Conservation (phyloP, 192 early-diverging fungal species). For the Entophlyctis luteolus region DNA sequence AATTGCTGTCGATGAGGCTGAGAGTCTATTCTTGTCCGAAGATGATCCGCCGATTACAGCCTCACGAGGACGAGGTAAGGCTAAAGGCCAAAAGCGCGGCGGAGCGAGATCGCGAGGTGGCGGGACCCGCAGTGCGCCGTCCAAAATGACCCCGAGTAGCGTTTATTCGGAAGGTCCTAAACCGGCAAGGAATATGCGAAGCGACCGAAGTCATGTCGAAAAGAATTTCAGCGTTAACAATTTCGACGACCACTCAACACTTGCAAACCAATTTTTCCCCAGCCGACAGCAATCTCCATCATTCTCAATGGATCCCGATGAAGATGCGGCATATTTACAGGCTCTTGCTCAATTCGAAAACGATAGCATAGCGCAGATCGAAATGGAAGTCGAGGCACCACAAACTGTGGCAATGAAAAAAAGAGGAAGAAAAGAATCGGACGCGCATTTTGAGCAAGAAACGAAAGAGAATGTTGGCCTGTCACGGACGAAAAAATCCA, state of each 20-base stretch:
- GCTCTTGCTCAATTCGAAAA: background rate
- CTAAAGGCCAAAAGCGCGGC: background rate
- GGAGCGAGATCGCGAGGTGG: background rate
- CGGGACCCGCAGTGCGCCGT: background rate
- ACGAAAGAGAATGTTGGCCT: background rate
- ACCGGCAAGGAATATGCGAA: background rate
- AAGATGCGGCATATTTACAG: background rate
- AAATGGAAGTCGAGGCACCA: background rate
- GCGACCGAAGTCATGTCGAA: background rate
- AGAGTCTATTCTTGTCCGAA: background rate
- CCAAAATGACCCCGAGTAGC: background rate
- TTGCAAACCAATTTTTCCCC: no score
- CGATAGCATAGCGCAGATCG: background rate
- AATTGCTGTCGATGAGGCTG: background rate
- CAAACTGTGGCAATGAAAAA: background rate
- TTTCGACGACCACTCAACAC: no score
- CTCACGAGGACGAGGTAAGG: background rate
- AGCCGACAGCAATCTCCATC: background rate
- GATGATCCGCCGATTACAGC: background rate
- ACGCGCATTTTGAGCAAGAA: no score
- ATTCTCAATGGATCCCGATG: background rate
- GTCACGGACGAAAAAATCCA: background rate
- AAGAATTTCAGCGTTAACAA: background rate
- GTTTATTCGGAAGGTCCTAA: background rate
- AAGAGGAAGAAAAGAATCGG: background rate